phyloP scores from a whole-genome alignment of 2,329 filamentous ascomycete species.

The Seiridium cupressi region DNA sequence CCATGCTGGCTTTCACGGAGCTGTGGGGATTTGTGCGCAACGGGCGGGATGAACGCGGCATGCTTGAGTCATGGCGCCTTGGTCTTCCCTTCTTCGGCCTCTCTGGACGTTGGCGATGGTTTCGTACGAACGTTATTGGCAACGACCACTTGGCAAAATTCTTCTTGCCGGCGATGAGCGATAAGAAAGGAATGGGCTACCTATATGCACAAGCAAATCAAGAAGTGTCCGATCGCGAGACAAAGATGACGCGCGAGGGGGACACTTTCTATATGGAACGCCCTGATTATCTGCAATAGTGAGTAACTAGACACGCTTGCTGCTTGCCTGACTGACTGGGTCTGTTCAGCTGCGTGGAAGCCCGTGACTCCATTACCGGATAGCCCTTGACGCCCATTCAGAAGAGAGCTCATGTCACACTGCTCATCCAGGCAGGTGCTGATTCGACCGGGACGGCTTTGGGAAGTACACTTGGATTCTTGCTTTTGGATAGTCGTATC shows the following conservation, averaged over 20 bases:
- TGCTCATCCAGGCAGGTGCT: slow-evolving; percentile 10
- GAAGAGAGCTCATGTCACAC: slow-evolving; percentile 21
- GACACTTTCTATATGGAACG: slow-evolving; percentile 10
- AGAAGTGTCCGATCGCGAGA: slow-evolving; percentile 25
- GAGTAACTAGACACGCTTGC: slow-evolving; percentile 6
- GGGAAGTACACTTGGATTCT: slow-evolving; percentile 4
- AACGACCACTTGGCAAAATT: slow-evolving; percentile 12
- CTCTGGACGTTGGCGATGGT: slow-evolving; percentile 29
- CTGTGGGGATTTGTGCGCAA: slow-evolving; percentile 37
- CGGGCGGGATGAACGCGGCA: slow-evolving; percentile 32
- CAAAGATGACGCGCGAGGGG: slow-evolving; percentile 11
- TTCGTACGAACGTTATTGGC: slow-evolving; percentile 28
- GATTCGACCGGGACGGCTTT: slow-evolving; percentile 8
- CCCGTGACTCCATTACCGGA: slow-evolving; percentile 20
- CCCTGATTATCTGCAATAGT: slow-evolving; percentile 32
- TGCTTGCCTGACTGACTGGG: neutral
- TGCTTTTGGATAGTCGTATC: neutral
- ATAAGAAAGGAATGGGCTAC: slow-evolving; percentile 32
- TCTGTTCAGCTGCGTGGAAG: slow-evolving; percentile 22
- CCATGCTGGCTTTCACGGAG: slow-evolving; percentile 33
- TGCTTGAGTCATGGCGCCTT: slow-evolving; percentile 33
- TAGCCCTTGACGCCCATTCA: slow-evolving; percentile 16
- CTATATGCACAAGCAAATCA: slow-evolving; percentile 33
- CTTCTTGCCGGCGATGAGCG: slow-evolving; percentile 27
- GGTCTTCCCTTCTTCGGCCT: slow-evolving; percentile 36